phyloP scores from a whole-genome alignment of 169 alveolate species.

The Plasmodium yoelii region DNA sequence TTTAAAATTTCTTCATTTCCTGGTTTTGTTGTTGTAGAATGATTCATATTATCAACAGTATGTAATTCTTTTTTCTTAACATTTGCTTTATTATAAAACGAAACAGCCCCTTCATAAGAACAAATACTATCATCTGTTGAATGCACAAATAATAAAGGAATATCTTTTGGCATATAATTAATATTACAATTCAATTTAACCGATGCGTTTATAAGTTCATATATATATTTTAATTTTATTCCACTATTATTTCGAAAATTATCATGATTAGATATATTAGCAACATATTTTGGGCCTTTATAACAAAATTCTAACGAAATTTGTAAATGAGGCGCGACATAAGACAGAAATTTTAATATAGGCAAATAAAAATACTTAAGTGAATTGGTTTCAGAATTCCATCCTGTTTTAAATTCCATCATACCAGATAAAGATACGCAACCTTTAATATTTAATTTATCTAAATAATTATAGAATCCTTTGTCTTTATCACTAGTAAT shows the following conservation, averaged over 20 bases:
- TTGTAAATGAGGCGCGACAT: slow-evolving; percentile 39
- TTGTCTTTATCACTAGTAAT: no score
- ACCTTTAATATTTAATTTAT: slow-evolving; percentile 76
- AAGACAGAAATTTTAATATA: slow-evolving; percentile 21
- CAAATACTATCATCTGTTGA: slow-evolving; percentile 74
- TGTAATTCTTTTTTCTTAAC: slow-evolving; percentile 9
- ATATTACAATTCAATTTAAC: slow-evolving; percentile 39
- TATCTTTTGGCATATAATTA: slow-evolving; percentile 50
- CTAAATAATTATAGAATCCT: no score
- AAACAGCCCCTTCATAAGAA: slow-evolving; percentile 3
- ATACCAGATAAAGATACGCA: slow-evolving; percentile 78
- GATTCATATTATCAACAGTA: slow-evolving; percentile 19
- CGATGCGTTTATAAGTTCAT: slow-evolving; percentile 76
- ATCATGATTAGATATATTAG: slow-evolving; percentile 44
- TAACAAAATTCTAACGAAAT: slow-evolving; percentile 10
- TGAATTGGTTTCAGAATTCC: slow-evolving; percentile 2
- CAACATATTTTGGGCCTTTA: background rate
- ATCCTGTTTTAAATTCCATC: slow-evolving; percentile 62
- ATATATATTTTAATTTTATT: slow-evolving; percentile 25
- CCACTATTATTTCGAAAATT: slow-evolving; percentile 33
- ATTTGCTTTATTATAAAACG: slow-evolving; percentile 11
- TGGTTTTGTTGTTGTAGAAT: slow-evolving; percentile 14
- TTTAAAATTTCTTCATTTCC: slow-evolving; percentile 12
- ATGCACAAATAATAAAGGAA: slow-evolving; percentile 80
- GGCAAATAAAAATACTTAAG: slow-evolving; percentile 36